phyloP scores from a whole-genome alignment of 2,329 filamentous ascomycete genomes.

The Fusarium torulosum region DNA sequence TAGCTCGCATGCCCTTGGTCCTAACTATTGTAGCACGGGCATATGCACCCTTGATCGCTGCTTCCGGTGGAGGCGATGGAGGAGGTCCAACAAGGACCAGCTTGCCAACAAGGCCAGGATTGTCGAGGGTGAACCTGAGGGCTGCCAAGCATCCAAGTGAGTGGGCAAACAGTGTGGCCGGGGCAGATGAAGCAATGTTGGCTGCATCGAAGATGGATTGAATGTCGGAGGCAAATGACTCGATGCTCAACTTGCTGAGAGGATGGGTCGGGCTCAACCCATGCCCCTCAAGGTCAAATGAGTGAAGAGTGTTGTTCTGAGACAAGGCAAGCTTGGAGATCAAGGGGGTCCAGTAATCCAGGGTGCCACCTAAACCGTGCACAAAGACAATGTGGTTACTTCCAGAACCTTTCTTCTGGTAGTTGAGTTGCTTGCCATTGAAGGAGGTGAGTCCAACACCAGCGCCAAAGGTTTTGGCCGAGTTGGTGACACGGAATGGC shows the following conservation, averaged over 20 bases:
- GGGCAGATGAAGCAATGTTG: background rate
- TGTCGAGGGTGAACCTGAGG: background rate
- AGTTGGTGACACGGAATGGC: background rate
- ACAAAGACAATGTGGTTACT: conserved; percentile 59
- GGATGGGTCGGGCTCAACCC: conserved; percentile 65
- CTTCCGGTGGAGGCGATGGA: conserved; percentile 1
- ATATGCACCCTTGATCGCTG: conserved; percentile 2
- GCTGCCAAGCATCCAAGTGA: conserved; percentile 4
- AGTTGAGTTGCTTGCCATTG: conserved; percentile 2
- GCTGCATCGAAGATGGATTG: background rate
- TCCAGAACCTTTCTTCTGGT: conserved; percentile 1
- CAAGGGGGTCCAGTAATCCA: conserved; percentile 60
- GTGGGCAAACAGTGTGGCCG: conserved; percentile 5
- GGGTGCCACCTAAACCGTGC: conserved; percentile 66
- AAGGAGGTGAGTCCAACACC: background rate
- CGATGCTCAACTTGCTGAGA: conserved; percentile 56
- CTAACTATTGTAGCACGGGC: background rate
- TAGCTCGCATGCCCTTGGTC: background rate
- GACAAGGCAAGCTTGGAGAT: conserved; percentile 49
- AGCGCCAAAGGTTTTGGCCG: background rate
- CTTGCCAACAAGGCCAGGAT: conserved; percentile 1
- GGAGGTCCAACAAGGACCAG: conserved; percentile 2
- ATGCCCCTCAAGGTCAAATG: conserved; percentile 69
- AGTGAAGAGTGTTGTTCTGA: conserved; percentile 50
- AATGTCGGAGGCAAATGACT: conserved; percentile 51